phyloP scores from a whole-genome alignment of 345 rosid genomes.

The Hypericum perforatum region DNA sequence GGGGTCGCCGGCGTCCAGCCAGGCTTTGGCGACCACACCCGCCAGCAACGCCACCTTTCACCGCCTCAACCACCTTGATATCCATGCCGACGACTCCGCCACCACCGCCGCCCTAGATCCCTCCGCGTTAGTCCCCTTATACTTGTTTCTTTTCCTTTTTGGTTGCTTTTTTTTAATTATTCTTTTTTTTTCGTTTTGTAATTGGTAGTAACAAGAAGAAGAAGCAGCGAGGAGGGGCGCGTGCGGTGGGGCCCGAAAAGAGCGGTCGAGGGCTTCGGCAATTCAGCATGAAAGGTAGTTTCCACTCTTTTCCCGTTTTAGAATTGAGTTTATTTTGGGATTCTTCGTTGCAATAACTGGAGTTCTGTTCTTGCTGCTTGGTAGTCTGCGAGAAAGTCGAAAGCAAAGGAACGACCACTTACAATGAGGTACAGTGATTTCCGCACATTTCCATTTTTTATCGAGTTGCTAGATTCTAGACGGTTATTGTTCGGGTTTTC shows the following conservation, averaged over 20 bases:
- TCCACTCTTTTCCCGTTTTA: not conserved
- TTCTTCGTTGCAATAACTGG: conserved; percentile 2
- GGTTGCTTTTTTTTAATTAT: not conserved
- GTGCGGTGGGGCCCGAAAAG: conserved; percentile 84
- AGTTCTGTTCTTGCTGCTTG: no score
- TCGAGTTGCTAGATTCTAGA: no score
- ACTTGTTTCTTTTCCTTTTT: not conserved
- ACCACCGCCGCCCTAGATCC: conserved; percentile 80
- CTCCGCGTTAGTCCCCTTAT: conserved; percentile 36
- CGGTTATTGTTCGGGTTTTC: no score
- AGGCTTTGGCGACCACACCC: conserved; percentile 50
- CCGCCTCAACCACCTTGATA: conserved; percentile 64
- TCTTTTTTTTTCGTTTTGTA: conserved; percentile 7
- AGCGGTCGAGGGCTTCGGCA: conserved; percentile 98
- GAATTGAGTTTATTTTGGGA: conserved; percentile 4
- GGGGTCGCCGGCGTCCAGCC: conserved; percentile 77
- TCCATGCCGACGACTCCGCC: conserved; percentile 88
- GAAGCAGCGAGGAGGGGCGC: conserved; percentile 80
- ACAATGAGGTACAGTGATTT: conserved; percentile 60
- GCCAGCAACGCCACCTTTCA: conserved; percentile 59
- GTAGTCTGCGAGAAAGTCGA: conserved; percentile 97
- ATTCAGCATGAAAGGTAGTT: conserved; percentile 94
- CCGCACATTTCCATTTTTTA: no score
- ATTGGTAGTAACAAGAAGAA: conserved; percentile 48
- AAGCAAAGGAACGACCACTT: conserved; percentile 96